Evolutionary conservation across 306 rosid species (phyloP), one percentile per base, ranked within the genome.

Genomic region (Alnus glutinosa): DNA sequence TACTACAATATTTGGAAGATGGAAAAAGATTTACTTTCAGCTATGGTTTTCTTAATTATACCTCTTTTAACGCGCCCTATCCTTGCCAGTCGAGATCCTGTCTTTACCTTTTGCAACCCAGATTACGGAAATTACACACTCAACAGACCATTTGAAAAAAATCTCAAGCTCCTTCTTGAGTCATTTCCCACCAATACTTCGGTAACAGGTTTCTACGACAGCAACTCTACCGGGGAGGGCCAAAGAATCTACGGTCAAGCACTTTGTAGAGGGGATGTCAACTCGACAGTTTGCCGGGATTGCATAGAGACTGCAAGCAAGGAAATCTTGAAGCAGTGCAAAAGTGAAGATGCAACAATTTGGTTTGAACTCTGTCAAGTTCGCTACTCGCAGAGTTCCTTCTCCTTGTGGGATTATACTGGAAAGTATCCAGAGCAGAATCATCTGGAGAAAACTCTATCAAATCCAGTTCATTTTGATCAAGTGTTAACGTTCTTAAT

Each of bases 281-380:
- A 83, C 78, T 81, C 87, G 58, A 77, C 85, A 8, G 76, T 70
- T 39, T 92, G 97, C 55, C 39, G 46, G 59, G 54, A 73, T 28
- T 89, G 97, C 77, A 42, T 88, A 37, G 44, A 83, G 81, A 77
- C 78, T 48, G 94, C 92, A 48, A 85, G 88, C 74, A 58, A 80
- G 44, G 85, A 86, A 44, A 77, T 89, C 28, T 75, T 84, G 64
- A 77, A 55, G 0, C 76, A 34, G 0, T 92, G 97, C 57, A 77
- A 3, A 0, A 73, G 79, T 49, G 66, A 79, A 82, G 86, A 82
- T 62, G 97, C 91, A 57, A 70, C 84, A 7, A 78, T 90, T 11
- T 92, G 97, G 97, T 88, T 88, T 73, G 89, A 92, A 0, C 73
- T 28, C 15, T 90, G 97, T 74, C 92, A 86, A 74, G 81, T 91